phyloP scores from a whole-genome alignment of 805 yeast genomes.

The Maudiozyma saulgeensis region DNA sequence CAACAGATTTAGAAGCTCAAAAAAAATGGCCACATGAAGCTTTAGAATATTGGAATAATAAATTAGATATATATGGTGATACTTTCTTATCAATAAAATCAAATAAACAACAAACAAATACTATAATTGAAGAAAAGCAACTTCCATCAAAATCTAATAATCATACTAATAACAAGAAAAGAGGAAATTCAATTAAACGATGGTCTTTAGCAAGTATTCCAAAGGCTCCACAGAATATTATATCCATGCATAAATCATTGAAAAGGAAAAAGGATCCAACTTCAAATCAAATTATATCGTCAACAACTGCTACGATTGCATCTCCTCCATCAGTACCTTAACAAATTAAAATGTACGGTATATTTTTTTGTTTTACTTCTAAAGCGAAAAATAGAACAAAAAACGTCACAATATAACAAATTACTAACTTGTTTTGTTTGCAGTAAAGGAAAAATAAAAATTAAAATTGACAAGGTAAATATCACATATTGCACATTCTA shows the following conservation, averaged over 20 bases:
- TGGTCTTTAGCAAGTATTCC: slow-evolving; percentile 7
- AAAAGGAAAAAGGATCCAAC: not conserved
- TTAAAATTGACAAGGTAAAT: not conserved
- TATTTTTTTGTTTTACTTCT: no score
- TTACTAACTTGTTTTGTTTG: not conserved
- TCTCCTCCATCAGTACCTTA: not conserved
- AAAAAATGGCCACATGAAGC: slow-evolving; percentile 39
- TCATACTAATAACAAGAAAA: not conserved
- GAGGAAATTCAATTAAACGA: slow-evolving; percentile 1
- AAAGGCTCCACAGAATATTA: slow-evolving; percentile 5
- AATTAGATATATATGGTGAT: slow-evolving; percentile 25
- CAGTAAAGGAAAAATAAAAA: not conserved
- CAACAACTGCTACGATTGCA: not conserved
- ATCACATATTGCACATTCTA: not conserved
- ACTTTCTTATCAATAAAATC: not conserved
- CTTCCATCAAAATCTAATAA: not conserved
- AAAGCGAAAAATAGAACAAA: not conserved
- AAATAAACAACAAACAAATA: not conserved
- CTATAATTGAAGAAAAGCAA: no score
- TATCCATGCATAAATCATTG: slow-evolving; percentile 6
- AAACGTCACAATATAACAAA: not conserved
- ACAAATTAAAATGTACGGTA: no score
- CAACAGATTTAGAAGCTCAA: slow-evolving; percentile 4
- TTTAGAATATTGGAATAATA: slow-evolving; percentile 43
- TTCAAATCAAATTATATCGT: not conserved